A percentile compares a stretch with the other conserved stretches of the same genome.
Evolutionary conservation across 2,329 filamentous ascomycete genomes (phyloP).

Genomic region (Dactylella cylindrospora): DNA sequence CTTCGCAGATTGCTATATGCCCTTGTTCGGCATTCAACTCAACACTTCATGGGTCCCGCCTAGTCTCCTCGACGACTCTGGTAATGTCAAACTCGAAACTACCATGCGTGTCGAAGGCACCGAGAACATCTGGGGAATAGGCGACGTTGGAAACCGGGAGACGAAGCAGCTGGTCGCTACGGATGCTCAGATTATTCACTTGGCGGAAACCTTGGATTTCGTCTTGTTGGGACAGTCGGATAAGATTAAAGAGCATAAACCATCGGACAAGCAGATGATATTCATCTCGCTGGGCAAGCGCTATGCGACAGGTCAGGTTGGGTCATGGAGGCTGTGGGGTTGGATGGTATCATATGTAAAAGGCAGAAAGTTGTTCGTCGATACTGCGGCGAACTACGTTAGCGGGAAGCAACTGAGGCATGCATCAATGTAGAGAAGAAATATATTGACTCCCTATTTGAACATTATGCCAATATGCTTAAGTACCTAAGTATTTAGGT

Average conservation of each 20-base stretch:
- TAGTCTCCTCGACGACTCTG: conserved; percentile 33
- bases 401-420: conserved; percentile 44
- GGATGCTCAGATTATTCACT: conserved; percentile 45
- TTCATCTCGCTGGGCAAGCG: conserved; percentile 45
- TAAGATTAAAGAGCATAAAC: conserved; percentile 41
- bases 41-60: conserved; percentile 42
- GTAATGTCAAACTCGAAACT: conserved; percentile 41
- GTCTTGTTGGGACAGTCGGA: conserved; percentile 22
- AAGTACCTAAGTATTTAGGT: too few relatives aligned
- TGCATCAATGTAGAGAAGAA: conserved; percentile 45
- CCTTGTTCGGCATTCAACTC: conserved; percentile 35
- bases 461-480: too few relatives aligned
- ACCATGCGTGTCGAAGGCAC: conserved; percentile 43
- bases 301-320: conserved; percentile 43
- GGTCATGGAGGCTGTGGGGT: conserved; percentile 44
- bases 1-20: conserved; percentile 40
- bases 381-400: conserved; percentile 43
- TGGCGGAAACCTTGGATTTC: conserved; percentile 38
- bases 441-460: too few relatives aligned
- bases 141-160: conserved; percentile 44
- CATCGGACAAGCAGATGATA: conserved; percentile 39
- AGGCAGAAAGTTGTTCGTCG: conserved; percentile 44
- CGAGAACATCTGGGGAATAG: conserved; percentile 45
- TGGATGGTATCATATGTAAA: conserved; percentile 43
- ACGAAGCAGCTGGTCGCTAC: conserved; percentile 43